Percentiles rank a stretch among this genome's conserved stretches.
Conservation (phyloP, 805 yeast genomes). For the Ogataea parapolymorpha region DNA sequence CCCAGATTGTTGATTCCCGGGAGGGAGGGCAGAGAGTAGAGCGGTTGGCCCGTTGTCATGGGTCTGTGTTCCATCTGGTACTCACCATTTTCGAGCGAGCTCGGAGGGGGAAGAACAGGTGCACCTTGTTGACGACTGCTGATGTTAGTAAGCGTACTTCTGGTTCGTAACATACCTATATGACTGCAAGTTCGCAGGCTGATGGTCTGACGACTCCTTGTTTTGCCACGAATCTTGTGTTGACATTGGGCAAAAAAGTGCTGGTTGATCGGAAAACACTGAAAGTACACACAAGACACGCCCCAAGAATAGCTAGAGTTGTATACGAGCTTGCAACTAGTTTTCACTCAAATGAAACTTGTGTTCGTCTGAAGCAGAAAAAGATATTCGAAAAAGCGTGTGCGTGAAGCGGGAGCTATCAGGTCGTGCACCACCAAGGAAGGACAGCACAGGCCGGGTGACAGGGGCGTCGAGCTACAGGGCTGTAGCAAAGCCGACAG, state of each 20-base stretch:
- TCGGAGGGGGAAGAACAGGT: conserved; percentile 61
- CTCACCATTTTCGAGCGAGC: conserved; percentile 46
- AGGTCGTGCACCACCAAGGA: conserved; percentile 12
- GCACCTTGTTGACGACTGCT: conserved; percentile 48
- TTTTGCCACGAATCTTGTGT: conserved; percentile 15
- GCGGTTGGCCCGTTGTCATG: conserved; percentile 38
- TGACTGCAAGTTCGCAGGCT: conserved; percentile 9
- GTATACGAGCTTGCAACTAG: conserved; percentile 5
- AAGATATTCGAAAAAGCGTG: conserved; percentile 10
- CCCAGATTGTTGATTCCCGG: conserved; percentile 49
- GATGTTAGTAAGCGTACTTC: conserved; percentile 13
- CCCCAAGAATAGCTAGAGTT: conserved; percentile 1
- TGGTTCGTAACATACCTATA: conserved; percentile 7
- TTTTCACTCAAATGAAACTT: conserved; percentile 4
- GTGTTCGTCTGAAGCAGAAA: conserved; percentile 9
- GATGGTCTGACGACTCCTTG: conserved; percentile 12
- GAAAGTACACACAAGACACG: conserved; percentile 3
- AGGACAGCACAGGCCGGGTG: conserved; percentile 9
- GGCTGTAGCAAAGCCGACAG: no score
- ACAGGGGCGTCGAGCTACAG: conserved; percentile 4
- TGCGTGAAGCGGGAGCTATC: conserved; percentile 13
- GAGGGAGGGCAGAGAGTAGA: conserved; percentile 49
- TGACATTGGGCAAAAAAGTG: conserved; percentile 9
- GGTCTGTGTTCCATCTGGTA: conserved; percentile 2
- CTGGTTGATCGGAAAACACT: conserved; percentile 1